These are phyloP conservation scores for Lodderomyces theae DNA, from an alignment of 1,139 yeast genomes.

Conservation along the genomic window DNA sequence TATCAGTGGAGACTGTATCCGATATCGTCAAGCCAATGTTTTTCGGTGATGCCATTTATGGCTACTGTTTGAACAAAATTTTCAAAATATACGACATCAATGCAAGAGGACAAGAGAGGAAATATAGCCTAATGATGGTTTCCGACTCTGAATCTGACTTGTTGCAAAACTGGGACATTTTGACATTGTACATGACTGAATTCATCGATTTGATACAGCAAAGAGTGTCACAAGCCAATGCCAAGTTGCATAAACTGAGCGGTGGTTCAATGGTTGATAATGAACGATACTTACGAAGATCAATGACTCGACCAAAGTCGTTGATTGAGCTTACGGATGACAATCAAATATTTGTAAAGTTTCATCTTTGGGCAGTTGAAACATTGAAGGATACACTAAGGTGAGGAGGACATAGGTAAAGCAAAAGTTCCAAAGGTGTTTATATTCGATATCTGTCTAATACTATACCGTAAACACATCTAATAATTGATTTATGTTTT, in stretches of 20 bases:
- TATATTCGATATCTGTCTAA: no score
- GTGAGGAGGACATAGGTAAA: constrained; percentile 2
- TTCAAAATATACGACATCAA: constrained; percentile 67
- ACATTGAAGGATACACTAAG: constrained; percentile 23
- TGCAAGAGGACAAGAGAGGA: constrained; percentile 78
- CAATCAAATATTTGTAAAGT: constrained; percentile 53
- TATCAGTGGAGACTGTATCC: constrained; percentile 71
- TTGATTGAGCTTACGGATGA: constrained; percentile 62
- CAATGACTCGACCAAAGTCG: constrained; percentile 54
- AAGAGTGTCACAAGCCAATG: constrained; percentile 32
- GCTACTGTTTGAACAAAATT: constrained; percentile 63
- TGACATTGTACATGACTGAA: constrained; percentile 49
- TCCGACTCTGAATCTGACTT: constrained; percentile 56
- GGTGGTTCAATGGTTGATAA: constrained; percentile 33
- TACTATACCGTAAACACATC: no score
- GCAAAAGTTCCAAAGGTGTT: neutral
- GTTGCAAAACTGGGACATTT: constrained; percentile 56
- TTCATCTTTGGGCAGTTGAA: constrained; percentile 66
- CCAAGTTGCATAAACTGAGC: constrained; percentile 8
- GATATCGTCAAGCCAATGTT: constrained; percentile 67
- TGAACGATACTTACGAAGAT: constrained; percentile 53
- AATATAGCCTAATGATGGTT: constrained; percentile 64
- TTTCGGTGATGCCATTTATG: constrained; percentile 67
- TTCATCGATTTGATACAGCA: constrained; percentile 50
- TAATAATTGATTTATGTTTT: constrained; percentile 1